Conservation (phyloP, 73 alveolate genomes). For the Stentor roeselii region DNA sequence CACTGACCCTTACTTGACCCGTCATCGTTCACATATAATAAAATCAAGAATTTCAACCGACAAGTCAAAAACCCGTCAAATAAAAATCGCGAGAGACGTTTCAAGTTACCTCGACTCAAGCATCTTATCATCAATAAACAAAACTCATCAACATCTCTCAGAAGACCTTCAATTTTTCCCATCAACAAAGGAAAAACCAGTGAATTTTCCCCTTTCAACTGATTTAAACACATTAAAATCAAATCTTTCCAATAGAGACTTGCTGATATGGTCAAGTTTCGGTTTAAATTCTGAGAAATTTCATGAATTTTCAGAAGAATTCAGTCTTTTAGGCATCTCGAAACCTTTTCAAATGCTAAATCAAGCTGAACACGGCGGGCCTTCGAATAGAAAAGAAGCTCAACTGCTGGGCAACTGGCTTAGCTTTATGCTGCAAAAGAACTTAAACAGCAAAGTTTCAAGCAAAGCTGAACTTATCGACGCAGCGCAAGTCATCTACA, state of each 20-base stretch:
- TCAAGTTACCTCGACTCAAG: not conserved
- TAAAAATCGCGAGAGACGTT: slow-evolving; percentile 2
- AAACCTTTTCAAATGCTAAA: not conserved
- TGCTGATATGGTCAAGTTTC: not conserved
- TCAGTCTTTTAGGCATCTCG: not conserved
- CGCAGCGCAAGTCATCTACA: slow-evolving; percentile 31
- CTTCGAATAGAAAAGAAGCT: slow-evolving; percentile 21
- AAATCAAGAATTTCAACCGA: slow-evolving; percentile 11
- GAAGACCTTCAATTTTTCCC: not conserved
- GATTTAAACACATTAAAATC: not conserved
- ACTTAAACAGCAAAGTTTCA: not conserved
- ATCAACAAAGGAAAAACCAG: not conserved
- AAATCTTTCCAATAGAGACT: not conserved
- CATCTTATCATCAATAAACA: not conserved
- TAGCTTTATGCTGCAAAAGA: slow-evolving; percentile 27
- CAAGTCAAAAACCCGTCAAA: not conserved
- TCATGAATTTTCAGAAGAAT: not conserved
- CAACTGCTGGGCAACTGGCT: slow-evolving; percentile 13
- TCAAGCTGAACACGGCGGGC: not conserved
- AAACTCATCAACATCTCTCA: not conserved
- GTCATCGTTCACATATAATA: not conserved
- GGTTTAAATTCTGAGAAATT: not conserved
- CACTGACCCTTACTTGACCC: not conserved
- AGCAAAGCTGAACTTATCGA: slow-evolving; percentile 19
- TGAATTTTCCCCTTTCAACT: not conserved